Percentiles rank a stretch among this genome's conserved stretches.
These are phyloP conservation scores for Kluyveromyces dobzhanskii DNA, from an alignment of 805 yeast genomes.

Conservation along the genomic window DNA sequence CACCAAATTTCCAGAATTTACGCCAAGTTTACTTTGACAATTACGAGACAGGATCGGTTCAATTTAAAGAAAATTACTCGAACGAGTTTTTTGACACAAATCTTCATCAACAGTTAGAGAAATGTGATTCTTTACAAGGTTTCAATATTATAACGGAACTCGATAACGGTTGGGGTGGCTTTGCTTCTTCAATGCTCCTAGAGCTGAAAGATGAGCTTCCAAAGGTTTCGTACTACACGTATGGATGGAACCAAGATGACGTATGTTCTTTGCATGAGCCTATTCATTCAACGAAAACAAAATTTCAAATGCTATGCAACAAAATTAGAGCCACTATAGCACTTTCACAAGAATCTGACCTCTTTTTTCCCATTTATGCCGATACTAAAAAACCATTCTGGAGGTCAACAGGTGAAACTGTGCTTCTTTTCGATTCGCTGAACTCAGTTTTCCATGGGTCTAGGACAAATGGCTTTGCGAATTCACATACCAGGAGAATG, in stretches of 20 bases:
- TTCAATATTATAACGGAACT: conserved; percentile 60
- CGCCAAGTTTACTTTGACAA: conserved; percentile 32
- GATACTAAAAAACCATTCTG: conserved; percentile 19
- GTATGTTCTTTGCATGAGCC: conserved; percentile 9
- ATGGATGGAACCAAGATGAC: conserved; percentile 35
- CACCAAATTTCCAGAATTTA: conserved; percentile 23
- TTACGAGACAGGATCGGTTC: conserved; percentile 51
- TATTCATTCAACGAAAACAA: conserved; percentile 8
- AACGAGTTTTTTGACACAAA: conserved; percentile 49
- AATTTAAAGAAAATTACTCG: conserved; percentile 36
- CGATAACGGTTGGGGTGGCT: conserved; percentile 83
- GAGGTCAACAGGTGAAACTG: conserved; percentile 21
- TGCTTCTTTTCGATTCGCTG: conserved; percentile 19
- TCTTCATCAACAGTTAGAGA: conserved; percentile 59
- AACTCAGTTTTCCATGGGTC: conserved; percentile 11
- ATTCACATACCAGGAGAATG: conserved; percentile 8
- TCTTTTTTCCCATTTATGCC: conserved; percentile 47
- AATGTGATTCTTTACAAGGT: conserved; percentile 68
- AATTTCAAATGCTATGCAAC: conserved; percentile 23
- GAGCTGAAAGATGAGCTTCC: conserved; percentile 62
- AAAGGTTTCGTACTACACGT: conserved; percentile 37
- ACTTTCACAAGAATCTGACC: conserved; percentile 39
- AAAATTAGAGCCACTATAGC: conserved; percentile 40
- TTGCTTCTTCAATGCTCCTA: conserved; percentile 42
- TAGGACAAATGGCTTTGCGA: background rate